Evolutionary conservation across 768 basidiomycete species (phyloP).

Genomic region (Calocybe gangraenosa): DNA sequence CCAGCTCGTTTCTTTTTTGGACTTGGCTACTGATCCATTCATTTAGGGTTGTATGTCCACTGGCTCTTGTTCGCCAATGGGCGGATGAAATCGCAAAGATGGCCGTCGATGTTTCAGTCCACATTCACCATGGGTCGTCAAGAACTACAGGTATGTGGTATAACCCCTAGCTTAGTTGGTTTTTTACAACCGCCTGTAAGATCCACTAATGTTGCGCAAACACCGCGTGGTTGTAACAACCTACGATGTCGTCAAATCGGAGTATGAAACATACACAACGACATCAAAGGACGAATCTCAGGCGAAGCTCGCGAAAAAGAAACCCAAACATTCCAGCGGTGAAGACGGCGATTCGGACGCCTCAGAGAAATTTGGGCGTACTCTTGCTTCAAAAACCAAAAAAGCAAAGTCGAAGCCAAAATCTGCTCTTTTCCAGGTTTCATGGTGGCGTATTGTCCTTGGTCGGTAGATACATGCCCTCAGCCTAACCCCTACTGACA

Average conservation of each 20-base stretch:
- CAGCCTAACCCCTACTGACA: not conserved
- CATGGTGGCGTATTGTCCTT: conserved; percentile 84
- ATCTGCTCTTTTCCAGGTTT: conserved; percentile 69
- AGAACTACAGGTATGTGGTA: conserved; percentile 59
- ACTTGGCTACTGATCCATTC: not conserved
- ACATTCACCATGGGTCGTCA: conserved; percentile 78
- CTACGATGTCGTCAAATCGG: conserved; percentile 79
- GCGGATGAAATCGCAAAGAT: conserved; percentile 76
- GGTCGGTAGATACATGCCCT: conserved; percentile 41
- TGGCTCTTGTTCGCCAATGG: conserved; percentile 91
- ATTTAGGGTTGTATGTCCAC: conserved; percentile 78
- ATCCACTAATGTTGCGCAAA: conserved; percentile 46
- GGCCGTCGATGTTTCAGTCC: conserved; percentile 60
- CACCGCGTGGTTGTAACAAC: conserved; percentile 83
- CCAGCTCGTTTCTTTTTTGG: not conserved
- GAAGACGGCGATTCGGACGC: conserved; percentile 34
- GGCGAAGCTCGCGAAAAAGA: conserved; percentile 34
- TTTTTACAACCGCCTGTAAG: conserved; percentile 29
- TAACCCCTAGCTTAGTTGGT: not conserved
- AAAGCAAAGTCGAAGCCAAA: conserved; percentile 46
- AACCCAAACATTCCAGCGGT: conserved; percentile 30
- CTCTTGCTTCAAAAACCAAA: conserved; percentile 36
- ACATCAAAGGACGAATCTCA: conserved; percentile 54
- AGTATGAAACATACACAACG: conserved; percentile 54
- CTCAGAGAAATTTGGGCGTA: conserved; percentile 41